Evolutionary conservation across 2,329 filamentous ascomycete genomes (phyloP), one percentile per base, ranked within the genome.

Genomic region (Pseudocercospora fijiensis): DNA sequence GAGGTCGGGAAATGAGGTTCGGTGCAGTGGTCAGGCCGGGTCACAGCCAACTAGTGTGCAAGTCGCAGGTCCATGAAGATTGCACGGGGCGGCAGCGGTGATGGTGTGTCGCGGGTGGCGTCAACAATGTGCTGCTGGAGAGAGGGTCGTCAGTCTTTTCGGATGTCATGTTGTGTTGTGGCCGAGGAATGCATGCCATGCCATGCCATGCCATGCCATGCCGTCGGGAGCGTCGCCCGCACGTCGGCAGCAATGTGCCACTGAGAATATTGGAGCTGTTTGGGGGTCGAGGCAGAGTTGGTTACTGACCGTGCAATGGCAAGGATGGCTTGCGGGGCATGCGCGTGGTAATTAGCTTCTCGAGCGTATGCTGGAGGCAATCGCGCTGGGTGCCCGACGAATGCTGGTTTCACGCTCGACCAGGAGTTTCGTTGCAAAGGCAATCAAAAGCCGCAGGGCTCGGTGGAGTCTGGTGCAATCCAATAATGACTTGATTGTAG

Each of bases 131-230:
- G 5, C 27, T 56, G 52, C 22, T 56, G 28, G 26, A 3, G 33
- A 20, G 6, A 24, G n/a, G 52, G 52, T 33, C 27, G 52, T 33
- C 27, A 56, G 52, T 30, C 33, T 37, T 30, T 37, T 37, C 28
- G 52, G 27, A 10, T 56, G 4, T 37, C 49, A 52, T 52, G 49
- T 52, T 52, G 49, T 52, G 49, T 26, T 52, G 52, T 56, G 52
- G 52, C 11, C 27, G 52, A 56, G 52, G 52, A 56, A 56, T 56
- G 52, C 52, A 56, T 37, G 52, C 24, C 49, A 16, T 28, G n/a
- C n/a, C n/a, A n/a, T n/a, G n/a, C n/a, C n/a, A n/a, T n/a, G n/a
- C n/a, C n/a, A n/a, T n/a, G n/a, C n/a, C n/a, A n/a, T n/a, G n/a
- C n/a, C n/a, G n/a, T n/a, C 24, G 49, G 49, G 27, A 26, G 49